These are phyloP conservation scores for Aspergillus sp. DNA, from an alignment of 2,329 filamentous ascomycete species.

Conservation along the genomic window DNA sequence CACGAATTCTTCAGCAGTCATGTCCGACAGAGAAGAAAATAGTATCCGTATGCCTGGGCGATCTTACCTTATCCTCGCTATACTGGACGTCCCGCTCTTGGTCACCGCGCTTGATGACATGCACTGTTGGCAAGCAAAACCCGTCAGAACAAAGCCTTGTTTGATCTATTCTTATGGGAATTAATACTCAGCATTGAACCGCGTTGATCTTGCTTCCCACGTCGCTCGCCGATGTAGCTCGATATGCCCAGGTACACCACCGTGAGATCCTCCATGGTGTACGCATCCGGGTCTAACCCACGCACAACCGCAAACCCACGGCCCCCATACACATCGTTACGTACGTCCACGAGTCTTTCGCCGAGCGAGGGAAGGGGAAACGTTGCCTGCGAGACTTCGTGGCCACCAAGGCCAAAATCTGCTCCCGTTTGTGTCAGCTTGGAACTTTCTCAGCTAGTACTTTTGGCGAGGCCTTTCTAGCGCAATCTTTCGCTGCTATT, in stretches of 20 bases:
- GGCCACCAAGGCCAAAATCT: conserved; percentile 7
- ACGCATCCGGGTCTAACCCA: conserved; percentile 10
- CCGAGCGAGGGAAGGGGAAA: conserved; percentile 9
- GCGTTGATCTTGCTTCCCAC: conserved; percentile 12
- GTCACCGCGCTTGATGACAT: conserved; percentile 11
- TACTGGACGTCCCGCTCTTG: conserved; percentile 9
- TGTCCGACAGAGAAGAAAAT: not conserved
- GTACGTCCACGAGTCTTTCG: conserved; percentile 6
- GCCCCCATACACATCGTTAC: conserved; percentile 11
- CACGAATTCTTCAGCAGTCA: not conserved
- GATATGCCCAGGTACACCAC: conserved; percentile 13
- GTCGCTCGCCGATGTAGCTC: conserved; percentile 12
- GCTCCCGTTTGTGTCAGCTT: conserved; percentile 1
- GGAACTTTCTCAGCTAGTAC: not conserved
- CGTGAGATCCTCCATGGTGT: conserved; percentile 12
- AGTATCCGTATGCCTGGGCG: not conserved
- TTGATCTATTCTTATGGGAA: not conserved
- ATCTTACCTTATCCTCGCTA: conserved; percentile 11
- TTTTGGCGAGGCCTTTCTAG: not conserved
- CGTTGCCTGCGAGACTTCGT: conserved; percentile 11
- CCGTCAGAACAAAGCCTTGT: not conserved
- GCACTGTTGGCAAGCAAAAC: conserved; percentile 4
- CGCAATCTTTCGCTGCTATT: not conserved
- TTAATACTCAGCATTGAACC: conserved; percentile 14
- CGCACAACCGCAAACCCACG: conserved; percentile 14